A percentile compares a stretch with the other conserved stretches of the same genome.
Conservation (phyloP, 768 basidiomycete species). For the Psilocybe cubensis region DNA sequence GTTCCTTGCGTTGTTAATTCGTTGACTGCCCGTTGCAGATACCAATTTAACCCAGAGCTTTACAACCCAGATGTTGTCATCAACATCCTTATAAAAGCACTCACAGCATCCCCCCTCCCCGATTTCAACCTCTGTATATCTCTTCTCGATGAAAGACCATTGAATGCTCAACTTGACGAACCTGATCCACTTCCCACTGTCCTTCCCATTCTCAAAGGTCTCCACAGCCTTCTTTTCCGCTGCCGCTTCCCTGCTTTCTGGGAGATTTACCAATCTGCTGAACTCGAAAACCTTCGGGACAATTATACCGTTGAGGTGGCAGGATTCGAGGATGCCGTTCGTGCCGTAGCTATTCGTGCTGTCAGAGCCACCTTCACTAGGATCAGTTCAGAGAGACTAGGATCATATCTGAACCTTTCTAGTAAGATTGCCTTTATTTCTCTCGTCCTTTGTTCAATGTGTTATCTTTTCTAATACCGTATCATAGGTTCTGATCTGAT, state of each 20-base stretch:
- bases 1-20: background rate
- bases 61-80: conserved; percentile 93
- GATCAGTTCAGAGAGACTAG: conserved; percentile 68
- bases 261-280: conserved; percentile 70
- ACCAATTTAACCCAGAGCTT: conserved; percentile 94
- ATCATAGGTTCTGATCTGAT: conserved; percentile 58
- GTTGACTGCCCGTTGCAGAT: conserved; percentile 46
- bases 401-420: conserved; percentile 69
- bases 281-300: conserved; percentile 73
- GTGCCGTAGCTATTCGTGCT: conserved; percentile 76
- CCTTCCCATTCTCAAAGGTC: conserved; percentile 66
- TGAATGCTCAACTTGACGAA: conserved; percentile 64
- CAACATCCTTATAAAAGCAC: conserved; percentile 92
- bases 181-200: conserved; percentile 79
- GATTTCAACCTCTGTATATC: conserved; percentile 96
- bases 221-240: conserved; percentile 74
- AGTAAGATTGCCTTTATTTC: conserved; percentile 43
- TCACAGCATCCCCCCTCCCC: conserved; percentile 82
- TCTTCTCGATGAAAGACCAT: conserved; percentile 78
- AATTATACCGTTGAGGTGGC: conserved; percentile 85
- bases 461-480: background rate
- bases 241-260: conserved; percentile 92
- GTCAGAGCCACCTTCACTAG: conserved; percentile 79
- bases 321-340: conserved; percentile 84
- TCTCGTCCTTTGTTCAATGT: too few relatives aligned